Evolutionary conservation across 2,329 filamentous ascomycete genomes (phyloP).

Genomic region (Penicillium rolfsii): DNA sequence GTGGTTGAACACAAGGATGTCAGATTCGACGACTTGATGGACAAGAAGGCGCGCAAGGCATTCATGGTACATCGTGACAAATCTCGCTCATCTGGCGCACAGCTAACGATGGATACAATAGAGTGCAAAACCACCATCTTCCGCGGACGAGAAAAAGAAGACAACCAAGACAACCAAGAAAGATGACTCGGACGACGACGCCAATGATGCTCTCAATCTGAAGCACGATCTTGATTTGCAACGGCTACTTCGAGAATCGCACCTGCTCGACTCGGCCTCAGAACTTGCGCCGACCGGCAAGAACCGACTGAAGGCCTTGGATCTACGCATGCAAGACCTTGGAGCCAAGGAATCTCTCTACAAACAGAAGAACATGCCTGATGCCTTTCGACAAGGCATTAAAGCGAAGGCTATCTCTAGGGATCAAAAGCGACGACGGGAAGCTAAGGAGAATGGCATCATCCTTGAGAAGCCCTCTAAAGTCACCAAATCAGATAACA

Average conservation of each 20-base stretch:
- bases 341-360: conserved; percentile 77
- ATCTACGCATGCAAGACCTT: conserved; percentile 79
- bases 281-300: conserved; percentile 65
- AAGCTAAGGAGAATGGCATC: conserved; percentile 88
- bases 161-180: conserved; percentile 32
- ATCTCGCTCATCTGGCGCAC: background rate
- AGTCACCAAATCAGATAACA: conserved; percentile 36
- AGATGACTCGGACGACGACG: conserved; percentile 59
- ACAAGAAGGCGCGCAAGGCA: conserved; percentile 71
- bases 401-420: conserved; percentile 64
- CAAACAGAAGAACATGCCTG: conserved; percentile 84
- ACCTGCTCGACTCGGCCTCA: conserved; percentile 70
- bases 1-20: conserved; percentile 65
- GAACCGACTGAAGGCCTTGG: conserved; percentile 77
- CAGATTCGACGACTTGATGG: conserved; percentile 52
- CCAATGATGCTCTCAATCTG: conserved; percentile 65
- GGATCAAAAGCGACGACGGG: conserved; percentile 72
- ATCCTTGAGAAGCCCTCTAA: conserved; percentile 70
- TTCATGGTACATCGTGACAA: conserved; percentile 66
- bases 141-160: conserved; percentile 25
- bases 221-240: conserved; percentile 93
- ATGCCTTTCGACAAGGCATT: conserved; percentile 85
- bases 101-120: conserved; percentile 23
- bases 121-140: conserved; percentile 54
- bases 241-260: conserved; percentile 86